Conservation (phyloP, 305 asterid species). For the Salvia sclarea region DNA sequence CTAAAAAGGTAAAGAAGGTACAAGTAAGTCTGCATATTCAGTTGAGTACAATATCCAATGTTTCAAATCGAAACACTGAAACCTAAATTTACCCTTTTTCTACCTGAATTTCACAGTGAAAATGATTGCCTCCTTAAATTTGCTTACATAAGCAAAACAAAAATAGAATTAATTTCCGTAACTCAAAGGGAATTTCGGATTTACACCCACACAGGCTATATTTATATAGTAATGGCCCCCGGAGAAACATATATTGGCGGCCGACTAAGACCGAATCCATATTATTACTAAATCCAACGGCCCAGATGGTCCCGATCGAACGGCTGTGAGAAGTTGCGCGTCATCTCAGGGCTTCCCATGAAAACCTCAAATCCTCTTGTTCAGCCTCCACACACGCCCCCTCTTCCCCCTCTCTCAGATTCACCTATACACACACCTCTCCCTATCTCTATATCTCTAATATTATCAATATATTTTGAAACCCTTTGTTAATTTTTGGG, state of each 20-base stretch:
- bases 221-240: not conserved
- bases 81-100: conserved; percentile 9
- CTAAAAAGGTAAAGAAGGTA: not conserved
- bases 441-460: conserved; percentile 8
- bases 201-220: not conserved
- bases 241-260: conserved; percentile 32
- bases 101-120: conserved; percentile 16
- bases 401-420: conserved; percentile 36
- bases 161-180: not conserved
- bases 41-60: conserved; percentile 16
- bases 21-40: not conserved
- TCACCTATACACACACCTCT: conserved; percentile 35
- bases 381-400: conserved; percentile 49
- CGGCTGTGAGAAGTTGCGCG: conserved; percentile 37
- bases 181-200: not conserved
- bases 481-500: not conserved
- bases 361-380: conserved; percentile 46
- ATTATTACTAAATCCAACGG: conserved; percentile 30
- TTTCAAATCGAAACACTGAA: conserved; percentile 32
- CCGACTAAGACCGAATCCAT: conserved; percentile 34
- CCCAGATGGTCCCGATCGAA: conserved; percentile 37
- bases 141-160: conserved; percentile 32
- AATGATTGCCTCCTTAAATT: conserved; percentile 30
- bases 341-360: conserved; percentile 59
- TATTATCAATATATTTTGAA: not conserved